Evolutionary conservation across 768 basidiomycete genomes (phyloP), one percentile per base, ranked within the genome.

Genomic region (Harrya chromipes): DNA sequence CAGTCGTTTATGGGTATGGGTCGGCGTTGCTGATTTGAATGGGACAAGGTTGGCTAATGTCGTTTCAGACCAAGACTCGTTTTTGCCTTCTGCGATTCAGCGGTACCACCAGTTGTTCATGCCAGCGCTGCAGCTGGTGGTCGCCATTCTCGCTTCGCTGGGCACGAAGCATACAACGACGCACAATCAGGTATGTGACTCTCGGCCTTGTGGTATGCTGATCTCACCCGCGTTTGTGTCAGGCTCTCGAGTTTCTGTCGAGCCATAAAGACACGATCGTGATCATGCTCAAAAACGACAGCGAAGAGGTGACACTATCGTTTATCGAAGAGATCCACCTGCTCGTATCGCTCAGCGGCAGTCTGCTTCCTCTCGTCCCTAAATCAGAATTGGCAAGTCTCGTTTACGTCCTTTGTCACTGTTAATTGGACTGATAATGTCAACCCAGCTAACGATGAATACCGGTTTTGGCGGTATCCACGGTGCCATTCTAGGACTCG

Each of bases 21-120:
- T 33, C 4, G 16, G 20, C 11, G 34, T 23, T n/a, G n/a, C 4
- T 3, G 4, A 16, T 20, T 1, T 0, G 42, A n/a, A 33, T 31
- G 27, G 41, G 14, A 10, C 16, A 1, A 31, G 12, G 27, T 35
- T 3, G 35, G 53, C 37, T 46, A 40, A 54, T 16, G 21, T 4
- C 13, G 38, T 6, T 31, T 12, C 57, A 94, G 92, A 93, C 57
- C 80, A 82, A 35, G 86, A 91, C 57, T 80, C 83, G n/a, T 94
- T 94, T 75, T 74, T 94, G 11, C 92, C 92, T 5, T 86, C 88
- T 0, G 89, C 89, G 1, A 79, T 92, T 17, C 85, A 90, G 47
- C 82, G 95, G 31, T 94, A 97, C 64, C 93, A 97, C 59, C 94
- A 97, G 60, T 68, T 97, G 1, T 78, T 97, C 58, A 81, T 93